These are phyloP conservation scores for Brettanomyces bruxellensis DNA, from an alignment of 805 yeast genomes.

Conservation along the genomic window DNA sequence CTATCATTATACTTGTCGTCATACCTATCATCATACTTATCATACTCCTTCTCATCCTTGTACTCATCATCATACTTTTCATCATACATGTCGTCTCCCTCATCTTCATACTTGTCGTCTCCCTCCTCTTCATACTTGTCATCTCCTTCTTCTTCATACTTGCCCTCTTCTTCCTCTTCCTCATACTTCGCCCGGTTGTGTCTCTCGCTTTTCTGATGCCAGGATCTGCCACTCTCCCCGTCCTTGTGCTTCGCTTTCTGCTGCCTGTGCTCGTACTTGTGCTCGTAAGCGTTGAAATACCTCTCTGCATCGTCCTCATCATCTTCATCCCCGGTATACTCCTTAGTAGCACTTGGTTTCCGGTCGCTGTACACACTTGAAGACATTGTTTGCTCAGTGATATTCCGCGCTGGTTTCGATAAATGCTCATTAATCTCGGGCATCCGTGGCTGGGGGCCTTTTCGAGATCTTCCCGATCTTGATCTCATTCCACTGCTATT, in stretches of 20 bases:
- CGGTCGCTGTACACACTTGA: background rate
- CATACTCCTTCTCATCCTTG: background rate
- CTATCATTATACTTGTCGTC: background rate
- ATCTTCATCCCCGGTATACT: background rate
- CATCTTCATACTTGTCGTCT: background rate
- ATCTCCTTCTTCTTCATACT: background rate
- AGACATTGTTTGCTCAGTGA: background rate
- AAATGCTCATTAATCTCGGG: background rate
- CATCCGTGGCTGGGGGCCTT: background rate
- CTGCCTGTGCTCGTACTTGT: too few species aligned
- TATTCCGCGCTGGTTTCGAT: background rate
- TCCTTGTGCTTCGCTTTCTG: background rate
- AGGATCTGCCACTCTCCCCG: background rate
- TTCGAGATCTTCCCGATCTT: background rate
- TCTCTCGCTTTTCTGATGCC: background rate
- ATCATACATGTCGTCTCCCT: background rate
- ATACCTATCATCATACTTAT: background rate
- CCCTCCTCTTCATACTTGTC: background rate
- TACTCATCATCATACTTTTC: background rate
- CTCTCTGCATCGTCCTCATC: background rate
- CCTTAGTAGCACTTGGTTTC: background rate
- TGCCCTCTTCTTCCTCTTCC: background rate
- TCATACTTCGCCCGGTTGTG: background rate
- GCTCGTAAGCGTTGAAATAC: background rate
- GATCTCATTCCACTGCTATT: constrained; percentile 6